Evolutionary conservation across 371 early-diverging fungal species (phyloP).

Genomic region (Mucor circinelloides): DNA sequence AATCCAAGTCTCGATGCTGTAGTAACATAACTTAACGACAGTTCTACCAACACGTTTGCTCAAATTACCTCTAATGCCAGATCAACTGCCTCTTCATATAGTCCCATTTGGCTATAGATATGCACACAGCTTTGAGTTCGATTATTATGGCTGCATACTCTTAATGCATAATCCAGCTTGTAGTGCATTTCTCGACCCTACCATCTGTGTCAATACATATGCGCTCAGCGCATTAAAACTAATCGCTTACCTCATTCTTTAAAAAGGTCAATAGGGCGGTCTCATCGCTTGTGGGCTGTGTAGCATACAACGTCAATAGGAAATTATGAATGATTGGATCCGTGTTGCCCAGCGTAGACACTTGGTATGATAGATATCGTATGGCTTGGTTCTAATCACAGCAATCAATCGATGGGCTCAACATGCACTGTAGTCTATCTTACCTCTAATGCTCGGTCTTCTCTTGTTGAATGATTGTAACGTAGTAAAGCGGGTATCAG

Average conservation of each 20-base stretch:
- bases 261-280: slow-evolving; percentile 69
- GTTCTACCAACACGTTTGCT: slow-evolving; percentile 41
- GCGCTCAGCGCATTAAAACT: no score
- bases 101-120: slow-evolving; percentile 82
- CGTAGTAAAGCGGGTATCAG: slow-evolving; percentile 85
- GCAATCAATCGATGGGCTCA: not conserved
- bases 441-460: slow-evolving; percentile 37
- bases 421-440: not conserved
- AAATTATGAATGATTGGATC: slow-evolving; percentile 92
- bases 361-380: slow-evolving; percentile 85
- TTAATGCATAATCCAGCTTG: slow-evolving; percentile 85
- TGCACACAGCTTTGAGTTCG: slow-evolving; percentile 81
- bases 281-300: slow-evolving; percentile 68
- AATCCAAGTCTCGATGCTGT: slow-evolving; percentile 80
- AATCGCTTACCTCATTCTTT: slow-evolving; percentile 66
- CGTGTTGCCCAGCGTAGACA: slow-evolving; percentile 70
- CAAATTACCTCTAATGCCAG: slow-evolving; percentile 70
- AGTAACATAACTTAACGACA: not conserved
- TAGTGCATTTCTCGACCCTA: slow-evolving; percentile 76
- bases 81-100: slow-evolving; percentile 88
- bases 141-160: slow-evolving; percentile 75
- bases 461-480: slow-evolving; percentile 60
- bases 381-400: slow-evolving; percentile 78
- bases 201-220: not conserved
- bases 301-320: slow-evolving; percentile 81